Evolutionary conservation across 1,139 yeast species (phyloP).

Genomic region (Waltiozyma sp.): DNA sequence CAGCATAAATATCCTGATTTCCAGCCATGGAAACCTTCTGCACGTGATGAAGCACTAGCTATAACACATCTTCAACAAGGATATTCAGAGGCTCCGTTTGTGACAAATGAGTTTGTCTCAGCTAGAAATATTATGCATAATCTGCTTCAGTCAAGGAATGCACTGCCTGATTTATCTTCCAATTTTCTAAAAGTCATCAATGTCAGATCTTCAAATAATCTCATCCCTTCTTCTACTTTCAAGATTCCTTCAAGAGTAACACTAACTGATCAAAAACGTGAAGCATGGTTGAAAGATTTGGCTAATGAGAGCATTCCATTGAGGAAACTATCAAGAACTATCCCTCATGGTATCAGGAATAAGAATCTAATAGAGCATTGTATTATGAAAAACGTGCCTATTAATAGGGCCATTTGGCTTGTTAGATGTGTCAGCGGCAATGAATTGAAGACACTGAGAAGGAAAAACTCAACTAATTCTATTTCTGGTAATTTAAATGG

Average conservation of each 20-base stretch:
- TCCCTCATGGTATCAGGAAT: conserved; percentile 88
- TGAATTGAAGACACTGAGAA: conserved; percentile 58
- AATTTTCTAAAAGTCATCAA: conserved; percentile 57
- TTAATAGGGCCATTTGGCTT: conserved; percentile 78
- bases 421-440: conserved; percentile 79
- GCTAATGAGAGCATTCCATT: conserved; percentile 60
- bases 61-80: conserved; percentile 47
- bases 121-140: conserved; percentile 39
- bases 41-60: conserved; percentile 42
- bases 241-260: conserved; percentile 84
- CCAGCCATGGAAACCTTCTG: conserved; percentile 62
- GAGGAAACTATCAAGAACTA: conserved; percentile 54
- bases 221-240: conserved; percentile 47
- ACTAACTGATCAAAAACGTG: conserved; percentile 73
- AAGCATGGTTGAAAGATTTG: conserved; percentile 74
- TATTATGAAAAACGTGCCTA: conserved; percentile 54
- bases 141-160: conserved; percentile 31
- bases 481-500: background rate
- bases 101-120: conserved; percentile 45
- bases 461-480: conserved; percentile 22
- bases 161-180: conserved; percentile 50
- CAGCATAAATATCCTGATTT: conserved; percentile 47
- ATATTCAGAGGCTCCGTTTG: conserved; percentile 41
- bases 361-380: conserved; percentile 64
- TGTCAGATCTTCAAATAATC: conserved; percentile 55